A percentile compares a stretch with the other conserved stretches of the same genome.
phyloP scores from a whole-genome alignment of 2,329 filamentous ascomycete species.

The Arthroderma sp. region DNA sequence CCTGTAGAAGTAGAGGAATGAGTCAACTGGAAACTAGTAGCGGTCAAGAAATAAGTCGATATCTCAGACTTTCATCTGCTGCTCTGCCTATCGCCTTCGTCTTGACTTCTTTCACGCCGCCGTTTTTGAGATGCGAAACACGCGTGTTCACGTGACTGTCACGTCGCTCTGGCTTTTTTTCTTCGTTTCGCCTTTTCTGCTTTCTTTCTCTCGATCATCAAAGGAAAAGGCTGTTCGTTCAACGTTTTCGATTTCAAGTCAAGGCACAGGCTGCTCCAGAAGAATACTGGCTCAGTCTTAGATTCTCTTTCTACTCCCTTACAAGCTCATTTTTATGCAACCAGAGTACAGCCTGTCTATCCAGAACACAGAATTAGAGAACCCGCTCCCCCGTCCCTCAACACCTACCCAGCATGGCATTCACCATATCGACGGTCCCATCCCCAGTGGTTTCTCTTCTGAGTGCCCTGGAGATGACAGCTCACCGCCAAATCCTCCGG shows the following conservation, averaged over 20 bases:
- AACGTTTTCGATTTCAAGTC: not conserved
- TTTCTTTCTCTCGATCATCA: too few relatives aligned
- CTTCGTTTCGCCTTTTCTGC: not conserved
- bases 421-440: constrained; percentile 30
- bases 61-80: too few relatives aligned
- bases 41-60: too few relatives aligned
- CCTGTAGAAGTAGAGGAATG: not conserved
- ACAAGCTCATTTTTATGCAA: constrained; percentile 49
- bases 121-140: not conserved
- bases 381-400: constrained; percentile 23
- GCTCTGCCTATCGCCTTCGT: too few relatives aligned
- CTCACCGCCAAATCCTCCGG: not conserved
- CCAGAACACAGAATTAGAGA: constrained; percentile 31
- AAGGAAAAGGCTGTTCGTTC: too few relatives aligned
- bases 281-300: constrained; percentile 43
- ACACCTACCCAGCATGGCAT: constrained; percentile 47
- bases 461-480: constrained; percentile 25
- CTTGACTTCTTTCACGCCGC: too few relatives aligned
- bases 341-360: constrained; percentile 42
- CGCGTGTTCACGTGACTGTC: constrained; percentile 2
- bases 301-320: constrained; percentile 15
- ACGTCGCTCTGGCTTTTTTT: not conserved
- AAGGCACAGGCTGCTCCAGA: constrained; percentile 38
- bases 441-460: constrained; percentile 31
- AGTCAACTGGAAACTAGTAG: not conserved